These are phyloP conservation scores for Coemansia sp. DNA, from an alignment of 192 early-diverging fungal genomes.

Conservation along the genomic window DNA sequence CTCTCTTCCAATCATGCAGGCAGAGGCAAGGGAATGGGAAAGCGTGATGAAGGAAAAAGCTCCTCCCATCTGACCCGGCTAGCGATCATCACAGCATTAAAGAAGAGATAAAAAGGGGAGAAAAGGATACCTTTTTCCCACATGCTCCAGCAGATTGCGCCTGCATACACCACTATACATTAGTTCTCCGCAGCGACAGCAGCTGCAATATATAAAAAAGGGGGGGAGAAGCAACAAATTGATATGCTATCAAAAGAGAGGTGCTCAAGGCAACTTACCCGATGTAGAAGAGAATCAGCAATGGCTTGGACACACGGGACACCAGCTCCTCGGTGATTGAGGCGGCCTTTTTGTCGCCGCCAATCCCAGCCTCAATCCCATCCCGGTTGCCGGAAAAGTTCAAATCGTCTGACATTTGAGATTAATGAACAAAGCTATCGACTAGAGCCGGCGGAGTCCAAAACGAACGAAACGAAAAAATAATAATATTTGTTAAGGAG, in stretches of 20 bases:
- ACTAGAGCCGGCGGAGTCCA: not conserved
- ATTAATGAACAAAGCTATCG: not conserved
- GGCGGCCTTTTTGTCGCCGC: conserved; percentile 21
- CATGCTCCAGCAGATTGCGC: too few species aligned
- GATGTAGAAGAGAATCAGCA: conserved; percentile 40
- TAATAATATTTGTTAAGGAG: conserved; percentile 6
- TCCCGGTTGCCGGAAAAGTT: not conserved
- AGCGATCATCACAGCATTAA: too few species aligned
- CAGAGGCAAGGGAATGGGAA: not conserved
- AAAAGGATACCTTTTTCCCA: too few species aligned
- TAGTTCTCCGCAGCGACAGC: too few species aligned
- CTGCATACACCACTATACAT: too few species aligned
- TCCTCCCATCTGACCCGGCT: too few species aligned
- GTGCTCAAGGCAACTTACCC: conserved; percentile 26
- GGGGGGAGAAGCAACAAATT: not conserved
- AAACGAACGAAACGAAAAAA: not conserved
- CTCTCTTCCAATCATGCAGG: not conserved
- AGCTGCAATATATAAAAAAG: too few species aligned
- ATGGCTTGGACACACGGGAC: conserved; percentile 28
- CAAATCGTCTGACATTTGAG: conserved; percentile 2
- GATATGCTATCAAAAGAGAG: not conserved
- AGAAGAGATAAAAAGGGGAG: too few species aligned
- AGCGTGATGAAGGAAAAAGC: too few species aligned
- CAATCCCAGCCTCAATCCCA: not conserved
- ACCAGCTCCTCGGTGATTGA: conserved; percentile 29